Base-by-base conservation (phyloP, 2,329 filamentous ascomycete genomes). In the Ploettnerulaceae sp. region DNA sequence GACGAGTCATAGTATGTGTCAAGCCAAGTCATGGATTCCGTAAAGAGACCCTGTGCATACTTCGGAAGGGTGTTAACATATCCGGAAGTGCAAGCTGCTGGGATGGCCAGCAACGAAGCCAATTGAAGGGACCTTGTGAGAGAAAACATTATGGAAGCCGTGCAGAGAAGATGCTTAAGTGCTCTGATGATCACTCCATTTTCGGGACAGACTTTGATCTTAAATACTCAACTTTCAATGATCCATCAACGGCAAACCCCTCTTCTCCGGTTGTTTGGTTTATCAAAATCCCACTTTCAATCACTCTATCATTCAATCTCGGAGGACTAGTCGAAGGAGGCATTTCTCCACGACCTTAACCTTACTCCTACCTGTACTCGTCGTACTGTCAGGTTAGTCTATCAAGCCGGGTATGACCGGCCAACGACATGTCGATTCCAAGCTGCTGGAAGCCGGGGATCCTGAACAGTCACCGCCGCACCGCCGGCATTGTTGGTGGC, bases 11-110 rank as follows among this genome's bases (percentile, higher is more conserved):
- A 81, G 45, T 70, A 73, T 2, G 61, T 64, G 54, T 81, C 78
- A 66, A 79, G 67, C 66, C 74, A 75, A 5, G 61, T 52, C 74
- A 80, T 79, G 2, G 73, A 73, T 61, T 74, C 66, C 36, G 71
- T 64, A 44, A 76, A 66, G 38, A 74, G 63, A 9, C 61, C 54
- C 46, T 67, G 65, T 4, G 67, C 64, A 53, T 69, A 58, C 17
- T 45, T 18, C 3, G 55, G 45, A 9, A 58, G 36, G 7, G 34
- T 46, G 2, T 48, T 43, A 32, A 57, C 55, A 45, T 55, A 57
- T 0, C 53, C 40, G 1, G 32, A 36, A 18, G 31, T 25, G 12
- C 40, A 35, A 36, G 39, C 22, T 34, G 45, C 45, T 22, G 49
- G 49, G 22, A 48, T 40, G 21, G 45, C 36, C 5, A 51, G 40